Percentiles rank a stretch among this genome's conserved stretches.
phyloP scores from a whole-genome alignment of 768 basidiomycete species.

The Clitopilus passeckerianus region DNA sequence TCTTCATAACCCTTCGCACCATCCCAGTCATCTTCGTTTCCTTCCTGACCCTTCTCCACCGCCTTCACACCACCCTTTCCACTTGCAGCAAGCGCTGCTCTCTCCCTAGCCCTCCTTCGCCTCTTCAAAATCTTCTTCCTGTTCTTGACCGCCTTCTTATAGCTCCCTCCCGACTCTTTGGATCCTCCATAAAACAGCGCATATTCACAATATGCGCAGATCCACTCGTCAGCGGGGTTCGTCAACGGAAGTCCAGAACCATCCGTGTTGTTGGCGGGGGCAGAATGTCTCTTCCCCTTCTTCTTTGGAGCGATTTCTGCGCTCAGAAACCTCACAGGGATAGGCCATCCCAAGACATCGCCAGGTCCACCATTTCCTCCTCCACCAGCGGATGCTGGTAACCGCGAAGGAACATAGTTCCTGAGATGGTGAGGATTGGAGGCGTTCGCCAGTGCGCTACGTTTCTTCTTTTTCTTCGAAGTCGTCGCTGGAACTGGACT shows the following conservation, averaged over 20 bases:
- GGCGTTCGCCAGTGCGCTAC: constrained; percentile 85
- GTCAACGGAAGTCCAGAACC: constrained; percentile 26
- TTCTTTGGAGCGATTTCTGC: constrained; percentile 57
- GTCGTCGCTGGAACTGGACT: constrained; percentile 21
- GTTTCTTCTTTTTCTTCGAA: constrained; percentile 85
- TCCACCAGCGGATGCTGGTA: constrained; percentile 45
- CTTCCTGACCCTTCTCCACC: constrained; percentile 11
- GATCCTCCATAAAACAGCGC: constrained; percentile 88
- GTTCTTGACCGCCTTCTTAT: constrained; percentile 60
- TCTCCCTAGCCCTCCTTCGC: constrained; percentile 66
- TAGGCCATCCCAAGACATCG: constrained; percentile 51
- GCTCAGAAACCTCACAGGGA: constrained; percentile 61
- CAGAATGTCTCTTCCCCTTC: constrained; percentile 14
- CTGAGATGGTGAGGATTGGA: constrained; percentile 93
- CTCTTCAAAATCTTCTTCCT: constrained; percentile 76
- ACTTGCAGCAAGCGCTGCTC: constrained; percentile 47
- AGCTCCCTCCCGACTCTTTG: constrained; percentile 24
- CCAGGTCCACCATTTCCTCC: constrained; percentile 31
- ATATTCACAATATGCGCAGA: constrained; percentile 94
- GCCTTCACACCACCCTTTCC: constrained; percentile 23
- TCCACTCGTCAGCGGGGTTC: constrained; percentile 81
- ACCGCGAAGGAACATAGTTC: constrained; percentile 87
- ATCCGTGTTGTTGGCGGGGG: constrained; percentile 7
- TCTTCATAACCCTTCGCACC: constrained; percentile 16
- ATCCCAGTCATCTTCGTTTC: constrained; percentile 21